A percentile compares a stretch with the other conserved stretches of the same genome.
These are phyloP conservation scores for Hypoxylon intermedium DNA, from an alignment of 495 filamentous ascomycete genomes.

Conservation along the genomic window DNA sequence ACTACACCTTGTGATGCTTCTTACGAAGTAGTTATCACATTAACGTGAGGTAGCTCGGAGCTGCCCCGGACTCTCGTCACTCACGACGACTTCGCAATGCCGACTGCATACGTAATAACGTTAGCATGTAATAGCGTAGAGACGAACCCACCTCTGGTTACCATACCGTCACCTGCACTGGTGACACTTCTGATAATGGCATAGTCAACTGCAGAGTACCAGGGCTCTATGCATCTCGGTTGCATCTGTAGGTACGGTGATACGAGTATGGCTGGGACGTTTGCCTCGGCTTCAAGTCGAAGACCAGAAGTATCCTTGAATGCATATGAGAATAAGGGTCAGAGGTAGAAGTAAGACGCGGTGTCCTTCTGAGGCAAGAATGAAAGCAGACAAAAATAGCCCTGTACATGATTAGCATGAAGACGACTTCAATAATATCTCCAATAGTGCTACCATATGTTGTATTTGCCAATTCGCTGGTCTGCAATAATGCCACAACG, in stretches of 20 bases:
- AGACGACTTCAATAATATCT: conserved; percentile 8
- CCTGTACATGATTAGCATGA: not conserved
- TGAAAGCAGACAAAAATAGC: not conserved
- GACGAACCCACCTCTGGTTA: conserved; percentile 22
- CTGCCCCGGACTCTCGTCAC: conserved; percentile 29
- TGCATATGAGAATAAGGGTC: not conserved
- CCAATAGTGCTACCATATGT: conserved; percentile 19
- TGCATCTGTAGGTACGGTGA: conserved; percentile 37
- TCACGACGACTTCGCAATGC: conserved; percentile 8
- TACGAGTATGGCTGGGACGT: conserved; percentile 28
- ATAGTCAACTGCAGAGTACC: conserved; percentile 11
- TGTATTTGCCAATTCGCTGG: conserved; percentile 15
- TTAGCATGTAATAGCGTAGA: conserved; percentile 24
- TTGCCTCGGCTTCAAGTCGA: conserved; percentile 28
- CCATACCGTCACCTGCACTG: conserved; percentile 29
- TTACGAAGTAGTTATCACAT: conserved; percentile 26
- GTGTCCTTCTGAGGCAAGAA: not conserved
- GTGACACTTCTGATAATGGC: conserved; percentile 23
- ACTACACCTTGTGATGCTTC: conserved; percentile 19
- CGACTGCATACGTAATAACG: conserved; percentile 26
- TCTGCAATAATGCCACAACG: conserved; percentile 25
- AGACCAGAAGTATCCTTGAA: conserved; percentile 6
- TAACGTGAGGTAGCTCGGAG: conserved; percentile 28
- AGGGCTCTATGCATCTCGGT: conserved; percentile 33
- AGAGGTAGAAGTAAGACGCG: not conserved